A percentile compares a stretch with the other conserved stretches of the same genome.
These are phyloP conservation scores for Neofusicoccum cordaticola DNA, from an alignment of 2,329 filamentous ascomycete species.

Conservation along the genomic window DNA sequence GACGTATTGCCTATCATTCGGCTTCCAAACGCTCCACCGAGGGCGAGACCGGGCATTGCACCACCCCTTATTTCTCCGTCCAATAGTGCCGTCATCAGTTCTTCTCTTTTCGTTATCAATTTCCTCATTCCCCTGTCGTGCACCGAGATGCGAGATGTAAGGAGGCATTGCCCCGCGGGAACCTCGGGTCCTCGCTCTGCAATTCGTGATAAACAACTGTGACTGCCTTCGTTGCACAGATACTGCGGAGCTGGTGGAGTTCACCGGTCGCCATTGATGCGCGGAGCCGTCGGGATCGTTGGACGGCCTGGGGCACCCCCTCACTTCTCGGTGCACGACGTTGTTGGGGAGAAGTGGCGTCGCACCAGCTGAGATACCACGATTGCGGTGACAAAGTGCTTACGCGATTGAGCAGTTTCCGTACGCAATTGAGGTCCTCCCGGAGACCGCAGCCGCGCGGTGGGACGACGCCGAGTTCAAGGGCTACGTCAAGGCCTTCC, in stretches of 20 bases:
- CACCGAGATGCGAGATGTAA: constrained; percentile 6
- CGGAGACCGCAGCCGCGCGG: constrained; percentile 59
- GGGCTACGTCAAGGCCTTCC: constrained; percentile 69
- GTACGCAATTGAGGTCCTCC: constrained; percentile 67
- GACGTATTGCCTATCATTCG: neutral
- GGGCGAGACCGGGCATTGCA: neutral
- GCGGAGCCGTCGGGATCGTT: neutral
- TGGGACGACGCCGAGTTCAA: constrained; percentile 67
- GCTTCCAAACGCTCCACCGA: neutral
- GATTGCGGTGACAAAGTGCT: constrained; percentile 5
- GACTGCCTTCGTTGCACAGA: constrained; percentile 2
- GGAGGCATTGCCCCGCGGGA: neutral
- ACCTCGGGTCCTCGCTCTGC: neutral
- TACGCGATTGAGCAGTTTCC: constrained; percentile 59
- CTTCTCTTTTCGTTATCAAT: neutral
- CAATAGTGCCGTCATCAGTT: neutral
- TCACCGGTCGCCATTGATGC: constrained; percentile 9
- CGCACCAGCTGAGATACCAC: neutral
- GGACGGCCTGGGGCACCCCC: neutral
- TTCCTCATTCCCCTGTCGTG: neutral
- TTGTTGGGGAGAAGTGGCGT: neutral
- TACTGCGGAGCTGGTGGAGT: constrained; percentile 9
- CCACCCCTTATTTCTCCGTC: neutral
- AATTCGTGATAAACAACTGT: neutral
- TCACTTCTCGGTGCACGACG: neutral